Evolutionary conservation across 345 rosid species (phyloP).

Genomic region (Hypericum perforatum): DNA sequence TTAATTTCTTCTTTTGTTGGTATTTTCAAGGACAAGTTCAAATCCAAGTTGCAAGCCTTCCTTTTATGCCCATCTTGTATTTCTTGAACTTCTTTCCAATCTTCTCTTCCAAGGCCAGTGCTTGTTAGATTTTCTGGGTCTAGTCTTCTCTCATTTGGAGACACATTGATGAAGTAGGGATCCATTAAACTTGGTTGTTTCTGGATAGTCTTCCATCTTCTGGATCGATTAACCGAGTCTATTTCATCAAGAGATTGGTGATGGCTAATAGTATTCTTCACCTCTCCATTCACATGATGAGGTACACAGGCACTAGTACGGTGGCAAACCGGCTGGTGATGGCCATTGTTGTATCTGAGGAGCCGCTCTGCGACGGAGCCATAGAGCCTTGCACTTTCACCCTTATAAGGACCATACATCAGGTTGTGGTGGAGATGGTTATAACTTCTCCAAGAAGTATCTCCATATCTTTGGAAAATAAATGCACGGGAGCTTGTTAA

Average conservation of each 20-base stretch:
- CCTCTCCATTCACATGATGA: constrained; percentile 10
- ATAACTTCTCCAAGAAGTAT: constrained; percentile 33
- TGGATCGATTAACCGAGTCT: constrained; percentile 22
- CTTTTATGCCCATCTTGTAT: constrained; percentile 26
- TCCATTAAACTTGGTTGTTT: constrained; percentile 16
- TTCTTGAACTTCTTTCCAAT: constrained; percentile 13
- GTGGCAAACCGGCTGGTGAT: constrained; percentile 20
- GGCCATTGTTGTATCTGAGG: constrained; percentile 20
- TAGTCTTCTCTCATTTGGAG: constrained; percentile 8
- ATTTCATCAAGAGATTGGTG: constrained; percentile 25
- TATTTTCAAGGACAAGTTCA: constrained; percentile 57
- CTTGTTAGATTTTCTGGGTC: constrained; percentile 11
- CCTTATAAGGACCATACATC: constrained; percentile 16
- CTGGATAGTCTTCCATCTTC: constrained; percentile 10
- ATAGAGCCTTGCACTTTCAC: constrained; percentile 18
- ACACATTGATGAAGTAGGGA: constrained; percentile 11
- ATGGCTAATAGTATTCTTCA: constrained; percentile 11
- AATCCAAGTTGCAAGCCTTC: constrained; percentile 40
- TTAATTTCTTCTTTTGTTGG: constrained; percentile 15
- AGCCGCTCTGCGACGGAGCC: constrained; percentile 24
- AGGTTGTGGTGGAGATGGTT: constrained; percentile 9
- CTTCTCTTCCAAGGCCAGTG: neutral
- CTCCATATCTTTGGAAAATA: constrained; percentile 30
- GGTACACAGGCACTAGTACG: constrained; percentile 14
- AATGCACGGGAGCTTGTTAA: neutral